These are phyloP conservation scores for Prunus mira DNA, from an alignment of 306 rosid species.

Conservation along the genomic window DNA sequence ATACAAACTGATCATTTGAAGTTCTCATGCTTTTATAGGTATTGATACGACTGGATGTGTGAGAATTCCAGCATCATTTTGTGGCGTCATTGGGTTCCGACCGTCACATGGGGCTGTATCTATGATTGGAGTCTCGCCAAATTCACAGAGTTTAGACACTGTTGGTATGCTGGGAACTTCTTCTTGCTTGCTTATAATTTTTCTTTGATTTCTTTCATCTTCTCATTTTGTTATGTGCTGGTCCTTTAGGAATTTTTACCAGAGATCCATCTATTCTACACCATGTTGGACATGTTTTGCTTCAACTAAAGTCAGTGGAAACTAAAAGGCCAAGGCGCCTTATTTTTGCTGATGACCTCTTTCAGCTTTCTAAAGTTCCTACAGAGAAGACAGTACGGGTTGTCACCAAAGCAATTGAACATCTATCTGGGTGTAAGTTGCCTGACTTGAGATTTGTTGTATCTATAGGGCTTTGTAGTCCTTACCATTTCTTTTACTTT, in stretches of 20 bases:
- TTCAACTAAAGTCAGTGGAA: constrained; percentile 49
- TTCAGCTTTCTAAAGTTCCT: constrained; percentile 66
- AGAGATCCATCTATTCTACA: constrained; percentile 64
- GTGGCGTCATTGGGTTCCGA: constrained; percentile 76
- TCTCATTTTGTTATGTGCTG: constrained; percentile 21
- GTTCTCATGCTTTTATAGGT: constrained; percentile 42
- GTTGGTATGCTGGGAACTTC: constrained; percentile 55
- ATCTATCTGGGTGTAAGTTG: constrained; percentile 77
- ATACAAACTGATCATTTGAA: constrained; percentile 5
- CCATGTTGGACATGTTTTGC: constrained; percentile 75
- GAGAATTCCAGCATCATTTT: constrained; percentile 77
- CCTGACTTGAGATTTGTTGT: constrained; percentile 13
- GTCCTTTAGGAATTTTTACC: constrained; percentile 68
- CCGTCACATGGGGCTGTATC: constrained; percentile 78
- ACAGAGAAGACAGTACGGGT: constrained; percentile 47
- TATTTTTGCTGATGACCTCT: constrained; percentile 80
- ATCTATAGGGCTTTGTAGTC: background rate
- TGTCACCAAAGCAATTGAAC: constrained; percentile 55
- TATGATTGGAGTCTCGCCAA: constrained; percentile 61
- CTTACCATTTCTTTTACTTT: background rate
- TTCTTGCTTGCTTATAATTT: background rate
- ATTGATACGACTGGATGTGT: constrained; percentile 81
- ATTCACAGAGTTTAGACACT: constrained; percentile 75
- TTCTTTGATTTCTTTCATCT: constrained; percentile 6
- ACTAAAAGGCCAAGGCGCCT: constrained; percentile 56